Base-by-base conservation (phyloP, 2,329 filamentous ascomycete species). In the Phaeosphaeriaceae sp. region DNA sequence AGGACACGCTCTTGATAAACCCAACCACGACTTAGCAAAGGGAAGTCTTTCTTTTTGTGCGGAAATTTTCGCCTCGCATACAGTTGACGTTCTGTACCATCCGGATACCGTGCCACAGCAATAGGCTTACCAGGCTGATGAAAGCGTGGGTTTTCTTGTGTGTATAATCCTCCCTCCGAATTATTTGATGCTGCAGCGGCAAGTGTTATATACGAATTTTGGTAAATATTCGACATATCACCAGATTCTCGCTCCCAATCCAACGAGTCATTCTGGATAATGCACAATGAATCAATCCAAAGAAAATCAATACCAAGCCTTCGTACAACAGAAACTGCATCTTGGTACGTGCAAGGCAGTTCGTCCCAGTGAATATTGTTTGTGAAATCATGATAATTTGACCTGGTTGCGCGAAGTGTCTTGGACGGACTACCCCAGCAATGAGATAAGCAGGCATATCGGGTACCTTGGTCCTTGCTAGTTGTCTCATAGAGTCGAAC, bases 1-100 rank as follows among this genome's bases (percentile, higher is more conserved):
- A 61, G 49, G 6, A 58, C 12, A 2, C 56, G 50, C 38, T 60
- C 56, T 40, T 60, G 54, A 15, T 42, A 45, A 1, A 54, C 54
- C 53, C 53, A 60, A 3, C 29, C 56, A 32, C 56, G 37, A 6
- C 8, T 26, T 7, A 55, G 18, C 9, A 58, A 34, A 2, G 44
- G 48, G 9, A 36, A 28, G n/a, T 6, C 23, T 2, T 2, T 26
- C 4, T 11, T 3, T 2, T 29, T 15, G 12, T 36, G 32, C 5
- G 11, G 8, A 3, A 35, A n/a, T n/a, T 4, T 16, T 17, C 32
- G 29, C 8, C 21, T 28, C 11, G 21, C 18, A 28, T 7, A 36
- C 8, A 43, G 2, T 2, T 28, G 3, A 4, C 20, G 20, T 15
- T 35, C 20, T 4, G 17, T 34, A 2, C 41, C 41, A 18, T 43